Percentiles rank a stretch among this genome's conserved stretches.
These are phyloP conservation scores for Polygonum aviculare DNA, from an alignment of 148 eudicot species.

Conservation along the genomic window DNA sequence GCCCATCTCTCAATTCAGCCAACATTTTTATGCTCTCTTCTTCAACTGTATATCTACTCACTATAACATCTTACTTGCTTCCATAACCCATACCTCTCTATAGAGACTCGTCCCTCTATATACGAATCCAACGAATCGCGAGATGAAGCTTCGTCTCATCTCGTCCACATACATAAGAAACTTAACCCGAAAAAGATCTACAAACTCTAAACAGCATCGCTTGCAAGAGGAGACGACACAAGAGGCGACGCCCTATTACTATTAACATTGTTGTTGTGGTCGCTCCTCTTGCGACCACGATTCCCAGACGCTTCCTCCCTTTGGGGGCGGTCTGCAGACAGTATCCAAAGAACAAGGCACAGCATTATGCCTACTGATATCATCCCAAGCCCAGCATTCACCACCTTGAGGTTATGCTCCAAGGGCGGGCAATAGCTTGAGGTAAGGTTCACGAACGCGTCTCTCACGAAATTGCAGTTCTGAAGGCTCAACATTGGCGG, in stretches of 20 bases:
- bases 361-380: conserved; percentile 86
- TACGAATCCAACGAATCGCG: background rate
- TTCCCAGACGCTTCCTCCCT: conserved; percentile 70
- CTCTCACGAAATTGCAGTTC: conserved; percentile 81
- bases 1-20: background rate
- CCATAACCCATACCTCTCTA: background rate
- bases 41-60: background rate
- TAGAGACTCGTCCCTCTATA: background rate
- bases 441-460: conserved; percentile 53
- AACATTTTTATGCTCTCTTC: background rate
- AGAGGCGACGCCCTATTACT: conserved; percentile 1
- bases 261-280: background rate
- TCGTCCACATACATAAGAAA: background rate
- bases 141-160: background rate
- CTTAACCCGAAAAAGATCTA: background rate
- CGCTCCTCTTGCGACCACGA: background rate
- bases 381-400: conserved; percentile 63
- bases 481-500: conserved; percentile 69
- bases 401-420: conserved; percentile 48
- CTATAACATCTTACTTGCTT: background rate
- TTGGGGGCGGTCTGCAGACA: conserved; percentile 93
- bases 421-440: conserved; percentile 56
- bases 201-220: background rate
- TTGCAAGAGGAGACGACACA: background rate
- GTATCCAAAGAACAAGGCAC: conserved; percentile 75